Conservation (phyloP, 2,329 filamentous ascomycete genomes). For the Cryoendolithus antarcticus region DNA sequence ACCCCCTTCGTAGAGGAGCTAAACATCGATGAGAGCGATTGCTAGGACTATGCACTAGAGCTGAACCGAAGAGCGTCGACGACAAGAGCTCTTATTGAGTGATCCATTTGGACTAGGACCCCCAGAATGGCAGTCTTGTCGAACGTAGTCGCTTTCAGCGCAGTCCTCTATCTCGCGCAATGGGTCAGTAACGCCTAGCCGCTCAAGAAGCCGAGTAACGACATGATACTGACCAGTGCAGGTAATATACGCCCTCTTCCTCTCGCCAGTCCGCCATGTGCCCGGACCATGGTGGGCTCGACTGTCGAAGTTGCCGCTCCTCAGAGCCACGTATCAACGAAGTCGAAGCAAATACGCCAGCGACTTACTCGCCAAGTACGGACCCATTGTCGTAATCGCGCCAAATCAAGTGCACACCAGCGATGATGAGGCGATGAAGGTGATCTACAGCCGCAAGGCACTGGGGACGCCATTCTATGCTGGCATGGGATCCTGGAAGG, state of each 20-base stretch:
- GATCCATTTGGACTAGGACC: no score
- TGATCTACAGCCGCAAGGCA: slow-evolving; percentile 8
- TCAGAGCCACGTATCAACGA: slow-evolving; percentile 6
- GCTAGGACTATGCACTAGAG: no score
- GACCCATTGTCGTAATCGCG: slow-evolving; percentile 10
- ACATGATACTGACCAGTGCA: neutral
- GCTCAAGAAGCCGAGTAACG: no score
- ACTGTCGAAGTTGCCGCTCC: slow-evolving; percentile 6
- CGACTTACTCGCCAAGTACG: slow-evolving; percentile 6
- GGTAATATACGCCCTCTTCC: slow-evolving; percentile 6
- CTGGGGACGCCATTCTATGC: slow-evolving; percentile 10
- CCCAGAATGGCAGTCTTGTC: no score
- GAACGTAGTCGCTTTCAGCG: no score
- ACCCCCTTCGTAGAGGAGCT: no score
- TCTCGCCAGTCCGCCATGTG: slow-evolving; percentile 8
- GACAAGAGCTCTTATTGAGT: no score
- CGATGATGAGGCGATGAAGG: slow-evolving; percentile 8
- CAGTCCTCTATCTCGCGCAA: no score
- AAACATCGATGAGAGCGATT: no score
- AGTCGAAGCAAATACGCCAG: slow-evolving; percentile 7
- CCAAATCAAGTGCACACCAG: slow-evolving; percentile 11
- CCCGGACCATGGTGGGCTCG: slow-evolving; percentile 9
- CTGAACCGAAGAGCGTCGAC: no score
- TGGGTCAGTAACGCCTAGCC: no score
- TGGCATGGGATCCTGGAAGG: slow-evolving; percentile 11